Evolutionary conservation across 1,284 basidiomycete genomes (phyloP).

Genomic region (Grifola frondosa): DNA sequence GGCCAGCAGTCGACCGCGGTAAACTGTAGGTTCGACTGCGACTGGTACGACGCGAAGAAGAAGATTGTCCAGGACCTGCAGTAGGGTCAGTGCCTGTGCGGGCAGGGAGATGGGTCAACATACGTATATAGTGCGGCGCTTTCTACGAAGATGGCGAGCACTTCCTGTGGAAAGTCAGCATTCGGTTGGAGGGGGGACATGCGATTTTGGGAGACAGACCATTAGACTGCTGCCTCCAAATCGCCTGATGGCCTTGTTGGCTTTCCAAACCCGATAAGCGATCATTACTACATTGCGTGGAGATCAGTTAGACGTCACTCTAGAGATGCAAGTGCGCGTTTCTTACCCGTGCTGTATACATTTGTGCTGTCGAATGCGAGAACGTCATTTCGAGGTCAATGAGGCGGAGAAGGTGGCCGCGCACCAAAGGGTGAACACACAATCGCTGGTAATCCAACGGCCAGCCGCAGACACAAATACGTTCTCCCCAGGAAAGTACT

Average conservation of each 20-base stretch:
- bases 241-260: conserved; percentile 10
- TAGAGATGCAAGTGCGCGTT: too few species aligned
- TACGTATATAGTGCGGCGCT: conserved; percentile 17
- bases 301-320: background rate
- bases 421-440: conserved; percentile 13
- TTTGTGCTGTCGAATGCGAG: conserved; percentile 10
- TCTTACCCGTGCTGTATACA: conserved; percentile 13
- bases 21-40: conserved; percentile 10
- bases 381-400: background rate
- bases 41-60: conserved; percentile 14
- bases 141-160: conserved; percentile 14
- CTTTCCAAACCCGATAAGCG: conserved; percentile 18
- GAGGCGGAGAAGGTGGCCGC: background rate
- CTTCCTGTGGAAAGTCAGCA: conserved; percentile 7
- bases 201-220: conserved; percentile 1
- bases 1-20: conserved; percentile 18
- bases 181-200: background rate
- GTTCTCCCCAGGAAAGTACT: conserved; percentile 10
- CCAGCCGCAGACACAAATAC: conserved; percentile 13
- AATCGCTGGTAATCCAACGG: conserved; percentile 13
- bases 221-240: conserved; percentile 3
- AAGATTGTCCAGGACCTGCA: conserved; percentile 15
- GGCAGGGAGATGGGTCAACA: background rate
- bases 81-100: background rate
- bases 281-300: conserved; percentile 7